Evolutionary conservation across 805 yeast genomes (phyloP).

Genomic region (Spathaspora sp.): DNA sequence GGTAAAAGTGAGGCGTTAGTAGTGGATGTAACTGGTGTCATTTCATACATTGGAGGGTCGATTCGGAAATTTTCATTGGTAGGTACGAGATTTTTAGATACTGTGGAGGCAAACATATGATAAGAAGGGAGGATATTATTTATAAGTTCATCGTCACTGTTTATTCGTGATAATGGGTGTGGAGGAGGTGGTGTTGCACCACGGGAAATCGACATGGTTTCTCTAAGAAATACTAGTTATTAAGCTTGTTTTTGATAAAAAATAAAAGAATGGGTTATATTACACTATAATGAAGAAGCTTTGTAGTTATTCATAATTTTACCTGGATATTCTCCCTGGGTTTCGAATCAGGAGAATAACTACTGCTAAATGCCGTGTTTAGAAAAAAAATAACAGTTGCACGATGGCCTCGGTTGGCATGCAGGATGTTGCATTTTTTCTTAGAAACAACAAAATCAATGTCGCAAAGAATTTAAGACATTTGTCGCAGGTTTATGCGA

Average conservation of each 20-base stretch:
- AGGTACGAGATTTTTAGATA: conserved; percentile 33
- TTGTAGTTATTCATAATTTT: neutral
- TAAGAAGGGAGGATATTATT: conserved; percentile 41
- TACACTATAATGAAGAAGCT: neutral
- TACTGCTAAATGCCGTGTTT: neutral
- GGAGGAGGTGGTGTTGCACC: conserved; percentile 1
- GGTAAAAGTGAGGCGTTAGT: conserved; percentile 7
- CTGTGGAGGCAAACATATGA: conserved; percentile 42
- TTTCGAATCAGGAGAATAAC: no score
- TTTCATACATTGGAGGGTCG: conserved; percentile 34
- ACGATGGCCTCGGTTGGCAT: neutral
- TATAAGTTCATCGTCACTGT: conserved; percentile 18
- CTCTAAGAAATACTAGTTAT: no score
- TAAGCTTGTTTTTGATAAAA: no score
- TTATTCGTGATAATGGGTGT: neutral
- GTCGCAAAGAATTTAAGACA: neutral
- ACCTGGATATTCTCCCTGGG: no score
- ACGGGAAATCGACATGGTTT: neutral
- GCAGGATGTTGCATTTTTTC: neutral
- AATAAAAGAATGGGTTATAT: neutral
- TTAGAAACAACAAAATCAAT: no score
- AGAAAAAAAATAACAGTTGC: neutral
- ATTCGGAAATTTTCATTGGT: conserved; percentile 35
- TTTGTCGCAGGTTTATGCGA: no score
- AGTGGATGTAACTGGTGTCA: conserved; percentile 18